These are phyloP conservation scores for Geosmithia flava DNA, from an alignment of 2,329 filamentous ascomycete genomes.

Conservation along the genomic window DNA sequence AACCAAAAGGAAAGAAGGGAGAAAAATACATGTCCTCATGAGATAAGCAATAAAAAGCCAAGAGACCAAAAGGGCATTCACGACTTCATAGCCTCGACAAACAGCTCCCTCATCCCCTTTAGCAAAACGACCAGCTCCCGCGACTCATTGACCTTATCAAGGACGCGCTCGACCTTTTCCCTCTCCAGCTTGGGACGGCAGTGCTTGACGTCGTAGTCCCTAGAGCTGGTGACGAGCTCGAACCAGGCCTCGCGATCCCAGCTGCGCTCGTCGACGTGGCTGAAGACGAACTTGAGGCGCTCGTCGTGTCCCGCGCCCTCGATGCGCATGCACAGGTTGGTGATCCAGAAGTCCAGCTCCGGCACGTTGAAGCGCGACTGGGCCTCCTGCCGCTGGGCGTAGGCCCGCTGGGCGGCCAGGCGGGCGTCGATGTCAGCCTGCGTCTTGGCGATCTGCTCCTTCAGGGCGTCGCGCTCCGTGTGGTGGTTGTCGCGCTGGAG, in stretches of 20 bases:
- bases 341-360: constrained; percentile 93
- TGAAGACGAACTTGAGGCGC: constrained; percentile 80
- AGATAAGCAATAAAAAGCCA: no score
- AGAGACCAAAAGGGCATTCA: constrained; percentile 12
- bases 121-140: constrained; percentile 60
- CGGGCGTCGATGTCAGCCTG: constrained; percentile 58
- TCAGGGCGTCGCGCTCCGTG: constrained; percentile 41
- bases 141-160: constrained; percentile 72
- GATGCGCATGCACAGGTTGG: constrained; percentile 76
- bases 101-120: constrained; percentile 74
- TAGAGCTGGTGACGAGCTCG: constrained; percentile 67
- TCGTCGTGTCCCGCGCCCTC: constrained; percentile 80
- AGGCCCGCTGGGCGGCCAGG: constrained; percentile 58
- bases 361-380: constrained; percentile 84
- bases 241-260: constrained; percentile 91
- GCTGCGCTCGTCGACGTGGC: constrained; percentile 73
- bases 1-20: neutral
- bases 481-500: constrained; percentile 49
- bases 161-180: constrained; percentile 63
- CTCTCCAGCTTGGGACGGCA: constrained; percentile 72
- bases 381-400: constrained; percentile 63
- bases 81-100: constrained; percentile 52
- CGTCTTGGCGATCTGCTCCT: constrained; percentile 51
- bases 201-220: constrained; percentile 77
- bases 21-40: neutral